phyloP scores from a whole-genome alignment of 768 basidiomycete species.

The Suillus bovinus region DNA sequence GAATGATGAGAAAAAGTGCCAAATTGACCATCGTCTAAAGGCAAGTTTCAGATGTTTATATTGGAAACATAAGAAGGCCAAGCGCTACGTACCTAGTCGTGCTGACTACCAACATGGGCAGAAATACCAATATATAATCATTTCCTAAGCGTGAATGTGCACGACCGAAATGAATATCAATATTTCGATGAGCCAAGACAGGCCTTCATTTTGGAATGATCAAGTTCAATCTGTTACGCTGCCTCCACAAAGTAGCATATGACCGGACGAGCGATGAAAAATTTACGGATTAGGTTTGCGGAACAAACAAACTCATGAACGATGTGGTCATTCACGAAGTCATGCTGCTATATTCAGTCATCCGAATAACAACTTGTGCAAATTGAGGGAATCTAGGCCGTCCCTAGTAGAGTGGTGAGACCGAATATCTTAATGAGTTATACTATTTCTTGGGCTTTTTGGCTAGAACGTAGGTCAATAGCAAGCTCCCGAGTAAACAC shows the following conservation, averaged over 20 bases:
- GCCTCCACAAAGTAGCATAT: neutral
- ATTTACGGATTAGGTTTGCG: neutral
- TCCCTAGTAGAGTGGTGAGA: neutral
- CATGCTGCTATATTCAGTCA: neutral
- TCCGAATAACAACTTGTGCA: neutral
- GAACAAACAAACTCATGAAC: neutral
- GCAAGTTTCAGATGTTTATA: neutral
- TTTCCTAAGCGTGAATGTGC: neutral
- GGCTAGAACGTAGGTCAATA: conserved; percentile 35
- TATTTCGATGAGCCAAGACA: neutral
- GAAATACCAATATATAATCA: neutral
- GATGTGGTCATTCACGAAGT: neutral
- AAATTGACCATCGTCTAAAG: neutral
- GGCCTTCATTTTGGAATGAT: neutral
- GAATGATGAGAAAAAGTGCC: neutral
- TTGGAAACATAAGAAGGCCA: neutral
- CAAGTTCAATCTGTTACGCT: neutral
- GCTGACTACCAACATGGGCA: neutral
- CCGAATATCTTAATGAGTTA: neutral
- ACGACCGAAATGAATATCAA: conserved; percentile 55
- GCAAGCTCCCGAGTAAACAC: neutral
- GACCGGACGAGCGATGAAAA: neutral
- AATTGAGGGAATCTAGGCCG: neutral
- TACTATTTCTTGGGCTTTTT: conserved; percentile 85
- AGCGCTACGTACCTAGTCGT: neutral